Evolutionary conservation across 176 grass and related monocot genomes (phyloP).

Genomic region (Rhynchospora breviuscula): DNA sequence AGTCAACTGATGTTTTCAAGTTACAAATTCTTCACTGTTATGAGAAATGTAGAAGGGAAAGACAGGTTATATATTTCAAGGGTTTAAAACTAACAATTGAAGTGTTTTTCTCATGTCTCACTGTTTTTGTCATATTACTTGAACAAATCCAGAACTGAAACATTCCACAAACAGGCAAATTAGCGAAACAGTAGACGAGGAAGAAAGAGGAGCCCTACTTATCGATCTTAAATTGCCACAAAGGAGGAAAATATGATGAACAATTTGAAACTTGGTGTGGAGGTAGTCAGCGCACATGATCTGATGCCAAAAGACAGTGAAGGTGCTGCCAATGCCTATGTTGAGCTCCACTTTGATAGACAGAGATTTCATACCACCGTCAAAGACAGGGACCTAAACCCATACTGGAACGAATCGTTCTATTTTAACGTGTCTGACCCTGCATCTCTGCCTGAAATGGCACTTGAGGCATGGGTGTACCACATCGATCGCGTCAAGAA

Average conservation of each 20-base stretch:
- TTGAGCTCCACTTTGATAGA: conserved; percentile 68
- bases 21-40: neutral
- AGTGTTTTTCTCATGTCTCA: neutral
- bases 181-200: neutral
- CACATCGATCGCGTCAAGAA: conserved; percentile 37
- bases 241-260: conserved; percentile 27
- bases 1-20: neutral
- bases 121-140: neutral
- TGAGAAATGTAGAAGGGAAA: neutral
- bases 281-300: conserved; percentile 65
- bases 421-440: conserved; percentile 79
- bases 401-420: conserved; percentile 68
- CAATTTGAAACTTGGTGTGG: conserved; percentile 73
- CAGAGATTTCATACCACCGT: conserved; percentile 67
- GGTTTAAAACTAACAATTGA: neutral
- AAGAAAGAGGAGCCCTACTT: neutral
- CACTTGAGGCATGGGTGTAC: conserved; percentile 68
- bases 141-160: neutral
- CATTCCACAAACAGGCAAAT: neutral
- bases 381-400: conserved; percentile 69
- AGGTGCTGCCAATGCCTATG: conserved; percentile 51
- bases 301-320: conserved; percentile 53
- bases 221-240: neutral
- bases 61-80: neutral
- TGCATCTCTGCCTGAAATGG: conserved; percentile 40